Evolutionary conservation across 495 filamentous ascomycete genomes (phyloP), one percentile per base, ranked within the genome.

Genomic region (Amniculicola lignicola): DNA sequence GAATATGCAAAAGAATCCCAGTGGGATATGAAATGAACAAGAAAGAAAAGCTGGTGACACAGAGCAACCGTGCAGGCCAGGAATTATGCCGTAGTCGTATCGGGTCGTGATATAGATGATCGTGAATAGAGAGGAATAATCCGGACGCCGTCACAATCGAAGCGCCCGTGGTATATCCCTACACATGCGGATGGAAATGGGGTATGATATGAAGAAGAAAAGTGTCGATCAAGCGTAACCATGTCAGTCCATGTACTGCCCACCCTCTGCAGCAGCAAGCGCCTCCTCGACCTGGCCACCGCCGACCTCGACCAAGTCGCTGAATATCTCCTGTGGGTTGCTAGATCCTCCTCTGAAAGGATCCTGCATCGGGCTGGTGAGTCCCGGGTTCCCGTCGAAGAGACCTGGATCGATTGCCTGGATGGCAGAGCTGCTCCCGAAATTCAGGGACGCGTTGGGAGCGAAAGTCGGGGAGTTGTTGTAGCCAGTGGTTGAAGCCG

Each of bases 201-300:
- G 7, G 29, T 7, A 7, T 33, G 7, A 7, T n/a, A 33, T 7
- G n/a, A 33, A 7, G 29, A 7, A 7, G 29, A 33, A n/a, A 33
- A 33, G 29, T 33, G 7, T 7, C 7, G n/a, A 33, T 7, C 7
- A n/a, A n/a, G n/a, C n/a, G n/a, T 12, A 25, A 11, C 3, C 31
- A 9, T 25, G 19, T 48, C 33, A 60, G 10, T 54, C 50, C 12
- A 49, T 14, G 42, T 59, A 60, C 4, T 28, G 19, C 40, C 28
- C 49, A 4, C 27, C 50, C 27, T 60, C 57, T 11, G 61, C 61
- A 0, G 57, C 46, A 15, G 61, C 61, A 21, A 64, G 35, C 10
- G 61, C 61, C 31, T 64, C 61, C 27, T 64, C 61, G 2, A 51
- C 61, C 33, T 64, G 61, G 36, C 54, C 48, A 1, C 48, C 56